Percentiles rank a stretch among this genome's conserved stretches.
phyloP scores from a whole-genome alignment of 1,284 basidiomycete genomes.

The Coriolopsis trogii region DNA sequence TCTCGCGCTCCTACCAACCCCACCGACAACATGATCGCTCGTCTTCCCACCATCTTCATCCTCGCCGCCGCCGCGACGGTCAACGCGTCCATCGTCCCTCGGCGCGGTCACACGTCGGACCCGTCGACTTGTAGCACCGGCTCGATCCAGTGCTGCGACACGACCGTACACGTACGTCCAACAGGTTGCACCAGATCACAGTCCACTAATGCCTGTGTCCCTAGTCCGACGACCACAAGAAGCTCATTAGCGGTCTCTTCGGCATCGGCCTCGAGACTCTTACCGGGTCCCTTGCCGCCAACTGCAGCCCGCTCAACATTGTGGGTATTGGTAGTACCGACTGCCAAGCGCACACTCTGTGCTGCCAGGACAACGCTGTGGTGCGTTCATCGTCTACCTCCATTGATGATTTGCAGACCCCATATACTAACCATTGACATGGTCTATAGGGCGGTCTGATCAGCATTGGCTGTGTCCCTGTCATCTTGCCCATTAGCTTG shows the following conservation, averaged over 20 bases:
- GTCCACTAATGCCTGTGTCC: not conserved
- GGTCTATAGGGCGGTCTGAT: conserved; percentile 23
- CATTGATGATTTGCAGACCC: too few relatives aligned
- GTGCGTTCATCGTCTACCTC: conserved; percentile 8
- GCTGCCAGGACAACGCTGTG: conserved; percentile 22
- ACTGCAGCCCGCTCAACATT: conserved; percentile 21
- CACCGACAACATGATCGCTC: conserved; percentile 10
- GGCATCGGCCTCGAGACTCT: conserved; percentile 8
- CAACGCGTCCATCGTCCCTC: conserved; percentile 11
- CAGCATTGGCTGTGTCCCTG: conserved; percentile 26
- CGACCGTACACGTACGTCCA: not conserved
- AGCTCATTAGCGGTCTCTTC: conserved; percentile 10
- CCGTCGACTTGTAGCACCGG: conserved; percentile 23
- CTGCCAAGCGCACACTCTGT: conserved; percentile 14
- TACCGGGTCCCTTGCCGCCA: conserved; percentile 12
- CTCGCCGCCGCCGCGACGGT: conserved; percentile 10
- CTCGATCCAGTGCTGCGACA: conserved; percentile 18
- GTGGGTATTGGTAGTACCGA: not conserved
- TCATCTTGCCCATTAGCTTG: too few relatives aligned
- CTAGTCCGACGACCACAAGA: not conserved
- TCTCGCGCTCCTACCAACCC: not conserved
- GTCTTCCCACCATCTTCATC: conserved; percentile 8
- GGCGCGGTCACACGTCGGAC: too few relatives aligned
- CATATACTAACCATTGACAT: not conserved
- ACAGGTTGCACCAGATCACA: not conserved